Base-by-base conservation (phyloP, 2,329 filamentous ascomycete species). In the Escovopsis sp. region DNA sequence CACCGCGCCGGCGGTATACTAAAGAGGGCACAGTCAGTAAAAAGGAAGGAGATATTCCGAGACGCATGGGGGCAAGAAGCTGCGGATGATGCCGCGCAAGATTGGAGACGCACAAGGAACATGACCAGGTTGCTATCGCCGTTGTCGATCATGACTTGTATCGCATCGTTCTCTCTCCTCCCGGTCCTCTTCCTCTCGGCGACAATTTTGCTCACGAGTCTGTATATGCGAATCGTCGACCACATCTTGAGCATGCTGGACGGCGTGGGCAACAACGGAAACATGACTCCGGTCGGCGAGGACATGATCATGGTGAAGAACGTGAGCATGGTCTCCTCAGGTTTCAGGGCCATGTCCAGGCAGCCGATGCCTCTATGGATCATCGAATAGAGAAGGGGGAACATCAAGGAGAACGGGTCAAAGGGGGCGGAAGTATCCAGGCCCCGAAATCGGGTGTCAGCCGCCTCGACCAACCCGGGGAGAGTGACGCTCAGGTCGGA, bases 321-420 rank as follows among this genome's bases (percentile, higher is more conserved):
- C 10, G 64, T 54, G 12, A 53, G 44, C 12, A 75, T 57, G 2
- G 63, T 65, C 32, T 61, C 55, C 6, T 46, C 47, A 0, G 61
- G 59, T 39, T 70, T 58, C 3, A 70, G 59, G 12, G 71, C 72
- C 24, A 77, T 65, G 35, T 77, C 73, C 29, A 66, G 58, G 40
- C 64, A 64, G 7, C 69, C 72, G 1, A 76, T 61, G 5, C 65
- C 70, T 11, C 73, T 65, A 58, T 76, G 73, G 4, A 71, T 76
- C n/a, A 77, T 60, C 50, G 67, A 63, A 53, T 70, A 77, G 1
- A 76, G 62, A 42, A 72, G 58, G 6, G 59, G 53, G 50, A 73
- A 74, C 37, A 76, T 58, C 50, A 62, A 62, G 31, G 72, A 62
- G 49, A 76, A 76, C 0, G 72, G 71, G 46, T 76, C 64, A 7